Base-by-base conservation (phyloP, 495 filamentous ascomycete genomes). In the Penicillium fimorum region DNA sequence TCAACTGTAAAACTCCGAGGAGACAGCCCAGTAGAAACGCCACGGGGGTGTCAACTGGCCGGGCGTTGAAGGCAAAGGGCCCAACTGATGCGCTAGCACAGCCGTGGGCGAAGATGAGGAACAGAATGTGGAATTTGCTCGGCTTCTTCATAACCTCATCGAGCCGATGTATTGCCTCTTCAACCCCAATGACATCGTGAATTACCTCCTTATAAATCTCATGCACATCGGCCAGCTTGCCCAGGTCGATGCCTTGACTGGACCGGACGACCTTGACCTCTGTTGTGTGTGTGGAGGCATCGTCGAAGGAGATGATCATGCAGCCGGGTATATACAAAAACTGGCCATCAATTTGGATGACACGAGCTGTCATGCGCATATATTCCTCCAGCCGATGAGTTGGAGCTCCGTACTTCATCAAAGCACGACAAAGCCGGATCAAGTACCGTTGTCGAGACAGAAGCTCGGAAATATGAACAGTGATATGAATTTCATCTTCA, bases 291-390 rank as follows among this genome's bases (percentile, higher is more conserved):
- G 91, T 95, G 24, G 85, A 81, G 24, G 82, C 79, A 72, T 97
- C 93, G 64, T 96, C 93, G 65, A 97, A 97, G 5, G 90, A 91
- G 56, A 96, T 87, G 57, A 97, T 89, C 93, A 97, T 97, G 63
- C 90, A 95, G 18, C 90, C 90, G 2, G 93, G 93, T 22, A 96
- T 85, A 66, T 96, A 97, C 41, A 96, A 73, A 63, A 96, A 97
- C 57, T 96, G 91, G 41, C 86, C 89, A 57, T 96, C 89, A 45
- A 97, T 92, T 69, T 93, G 88, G 43, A 97, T 80, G 5, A 95
- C 89, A 3, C 90, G 82, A 25, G 92, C 86, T 13, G 89, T 90
- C 91, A 92, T 96, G 52, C 80, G 85, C 87, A 97, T 88, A 64
- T 96, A 96, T 61, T 89, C 87, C 66, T 92, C 88, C 17, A 92